Conservation (phyloP, 805 yeast species). For the Kuraishia ogatae region DNA sequence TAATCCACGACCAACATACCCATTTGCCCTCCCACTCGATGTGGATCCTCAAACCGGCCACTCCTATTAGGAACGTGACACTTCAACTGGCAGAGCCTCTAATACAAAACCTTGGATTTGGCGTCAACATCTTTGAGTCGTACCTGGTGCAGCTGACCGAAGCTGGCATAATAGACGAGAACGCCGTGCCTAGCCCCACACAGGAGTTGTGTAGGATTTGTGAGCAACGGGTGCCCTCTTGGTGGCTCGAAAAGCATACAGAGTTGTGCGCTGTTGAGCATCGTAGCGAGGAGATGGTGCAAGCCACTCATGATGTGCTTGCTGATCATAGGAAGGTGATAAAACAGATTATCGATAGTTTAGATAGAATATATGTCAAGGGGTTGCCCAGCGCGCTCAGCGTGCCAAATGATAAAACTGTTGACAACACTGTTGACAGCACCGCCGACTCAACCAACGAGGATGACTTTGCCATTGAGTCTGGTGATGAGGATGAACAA, state of each 20-base stretch:
- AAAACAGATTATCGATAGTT: constrained; percentile 30
- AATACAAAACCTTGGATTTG: constrained; percentile 78
- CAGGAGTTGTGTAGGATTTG: constrained; percentile 85
- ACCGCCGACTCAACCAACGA: constrained; percentile 1
- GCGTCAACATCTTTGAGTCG: constrained; percentile 73
- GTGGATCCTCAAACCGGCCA: constrained; percentile 86
- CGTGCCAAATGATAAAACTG: too few species aligned
- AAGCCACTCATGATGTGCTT: constrained; percentile 64
- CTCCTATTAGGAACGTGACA: constrained; percentile 49
- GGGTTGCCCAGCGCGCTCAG: constrained; percentile 6
- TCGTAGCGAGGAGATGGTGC: constrained; percentile 68
- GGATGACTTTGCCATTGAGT: background rate
- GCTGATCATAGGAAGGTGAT: constrained; percentile 59
- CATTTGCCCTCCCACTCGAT: constrained; percentile 70
- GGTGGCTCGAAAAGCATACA: constrained; percentile 94
- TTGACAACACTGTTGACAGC: too few species aligned
- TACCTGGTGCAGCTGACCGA: constrained; percentile 62
- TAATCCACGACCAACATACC: constrained; percentile 55
- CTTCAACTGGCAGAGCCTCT: constrained; percentile 64
- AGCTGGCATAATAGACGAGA: constrained; percentile 53
- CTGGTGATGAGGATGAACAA: background rate
- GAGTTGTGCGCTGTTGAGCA: constrained; percentile 84
- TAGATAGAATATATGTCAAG: constrained; percentile 11
- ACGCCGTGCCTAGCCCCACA: constrained; percentile 68
- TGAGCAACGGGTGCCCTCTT: constrained; percentile 82